phyloP scores from a whole-genome alignment of 2,329 filamentous ascomycete species.

The Xylariaceae sp. region DNA sequence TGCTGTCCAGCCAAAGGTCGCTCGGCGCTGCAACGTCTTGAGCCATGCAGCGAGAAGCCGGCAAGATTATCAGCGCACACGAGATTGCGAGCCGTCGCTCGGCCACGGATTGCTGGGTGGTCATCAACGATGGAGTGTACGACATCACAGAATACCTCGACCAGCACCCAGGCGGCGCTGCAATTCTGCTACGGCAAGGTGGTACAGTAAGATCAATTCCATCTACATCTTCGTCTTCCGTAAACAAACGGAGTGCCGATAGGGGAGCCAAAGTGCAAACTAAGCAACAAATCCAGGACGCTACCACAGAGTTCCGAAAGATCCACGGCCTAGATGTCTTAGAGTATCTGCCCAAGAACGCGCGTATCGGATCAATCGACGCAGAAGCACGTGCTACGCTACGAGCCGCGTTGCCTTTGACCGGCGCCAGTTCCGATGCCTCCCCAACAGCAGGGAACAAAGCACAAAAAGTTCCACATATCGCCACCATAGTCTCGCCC shows the following conservation, averaged over 20 bases:
- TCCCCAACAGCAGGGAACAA: neutral
- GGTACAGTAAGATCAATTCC: slow-evolving; percentile 25
- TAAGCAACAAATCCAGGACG: slow-evolving; percentile 26
- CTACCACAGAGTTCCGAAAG: slow-evolving; percentile 32
- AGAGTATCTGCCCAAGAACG: slow-evolving; percentile 30
- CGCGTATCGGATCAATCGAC: slow-evolving; percentile 28
- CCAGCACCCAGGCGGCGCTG: slow-evolving; percentile 32
- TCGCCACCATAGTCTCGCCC: slow-evolving; percentile 29
- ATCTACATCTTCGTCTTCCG: neutral
- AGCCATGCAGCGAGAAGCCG: too few relatives aligned
- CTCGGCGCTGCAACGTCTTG: too few relatives aligned
- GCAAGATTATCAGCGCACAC: slow-evolving; percentile 14
- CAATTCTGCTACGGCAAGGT: slow-evolving; percentile 29
- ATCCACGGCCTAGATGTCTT: slow-evolving; percentile 31
- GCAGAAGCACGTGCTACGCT: slow-evolving; percentile 13
- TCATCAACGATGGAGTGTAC: slow-evolving; percentile 33
- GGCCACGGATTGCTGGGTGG: slow-evolving; percentile 37
- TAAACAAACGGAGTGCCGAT: too few relatives aligned
- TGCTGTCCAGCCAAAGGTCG: too few relatives aligned
- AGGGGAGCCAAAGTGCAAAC: neutral
- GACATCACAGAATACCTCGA: slow-evolving; percentile 38
- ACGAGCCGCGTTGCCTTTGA: slow-evolving; percentile 20
- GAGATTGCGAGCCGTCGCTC: slow-evolving; percentile 36
- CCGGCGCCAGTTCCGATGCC: neutral
- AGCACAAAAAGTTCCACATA: slow-evolving; percentile 19